phyloP scores from a whole-genome alignment of 2,329 filamentous ascomycete species.

The Epichloe gansuensis region DNA sequence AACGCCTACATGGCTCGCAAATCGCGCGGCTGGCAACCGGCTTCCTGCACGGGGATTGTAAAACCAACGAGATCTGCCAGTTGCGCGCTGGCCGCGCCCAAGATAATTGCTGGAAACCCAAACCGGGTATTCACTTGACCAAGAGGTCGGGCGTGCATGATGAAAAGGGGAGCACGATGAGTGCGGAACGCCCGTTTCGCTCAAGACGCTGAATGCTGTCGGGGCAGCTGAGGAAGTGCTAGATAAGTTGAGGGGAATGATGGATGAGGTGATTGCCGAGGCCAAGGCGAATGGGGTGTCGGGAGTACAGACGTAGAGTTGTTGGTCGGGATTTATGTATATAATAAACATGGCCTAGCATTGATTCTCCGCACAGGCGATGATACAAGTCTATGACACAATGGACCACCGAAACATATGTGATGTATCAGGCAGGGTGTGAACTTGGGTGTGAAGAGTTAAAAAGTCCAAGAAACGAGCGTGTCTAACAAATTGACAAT shows the following conservation, averaged over 20 bases:
- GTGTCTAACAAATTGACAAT: too few species aligned
- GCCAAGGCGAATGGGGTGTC: neutral
- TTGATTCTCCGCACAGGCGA: too few species aligned
- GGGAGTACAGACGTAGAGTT: neutral
- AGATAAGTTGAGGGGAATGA: slow-evolving; percentile 11
- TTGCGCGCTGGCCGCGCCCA: slow-evolving; percentile 39
- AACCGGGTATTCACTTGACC: slow-evolving; percentile 21
- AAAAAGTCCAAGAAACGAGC: too few species aligned
- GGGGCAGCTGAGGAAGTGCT: slow-evolving; percentile 14
- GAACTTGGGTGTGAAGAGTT: too few species aligned
- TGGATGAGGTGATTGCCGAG: slow-evolving; percentile 6
- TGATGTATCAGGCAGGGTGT: too few species aligned
- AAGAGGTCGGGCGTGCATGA: slow-evolving; percentile 15
- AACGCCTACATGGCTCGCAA: slow-evolving; percentile 34
- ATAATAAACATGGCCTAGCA: too few species aligned
- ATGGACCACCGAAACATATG: too few species aligned
- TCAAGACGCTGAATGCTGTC: slow-evolving; percentile 16
- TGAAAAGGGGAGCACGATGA: slow-evolving; percentile 14
- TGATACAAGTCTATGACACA: too few species aligned
- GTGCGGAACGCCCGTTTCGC: slow-evolving; percentile 18
- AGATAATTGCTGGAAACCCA: slow-evolving; percentile 35
- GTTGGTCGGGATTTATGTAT: too few species aligned
- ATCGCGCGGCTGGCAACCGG: slow-evolving; percentile 31
- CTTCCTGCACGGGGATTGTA: slow-evolving; percentile 31
- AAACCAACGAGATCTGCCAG: slow-evolving; percentile 35